Conservation (phyloP, 257 asterid genomes). For the Primulina eburnea region DNA sequence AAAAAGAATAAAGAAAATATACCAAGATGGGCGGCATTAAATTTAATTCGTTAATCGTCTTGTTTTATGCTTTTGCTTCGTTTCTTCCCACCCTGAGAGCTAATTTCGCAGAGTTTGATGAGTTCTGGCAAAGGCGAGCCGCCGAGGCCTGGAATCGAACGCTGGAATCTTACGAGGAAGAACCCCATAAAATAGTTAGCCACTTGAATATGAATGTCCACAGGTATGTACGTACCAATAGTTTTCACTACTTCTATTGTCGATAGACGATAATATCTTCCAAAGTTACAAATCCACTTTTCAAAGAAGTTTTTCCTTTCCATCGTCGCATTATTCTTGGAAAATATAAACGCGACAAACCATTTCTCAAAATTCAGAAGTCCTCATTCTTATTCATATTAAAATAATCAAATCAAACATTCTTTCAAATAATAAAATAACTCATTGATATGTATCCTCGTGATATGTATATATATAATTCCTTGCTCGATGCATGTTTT, state of each 20-base stretch:
- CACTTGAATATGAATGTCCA: conserved; percentile 34
- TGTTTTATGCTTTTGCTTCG: conserved; percentile 29
- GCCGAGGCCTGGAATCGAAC: conserved; percentile 45
- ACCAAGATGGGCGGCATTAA: conserved; percentile 23
- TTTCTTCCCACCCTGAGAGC: conserved; percentile 28
- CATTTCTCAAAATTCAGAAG: too few relatives aligned
- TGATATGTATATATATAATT: not conserved
- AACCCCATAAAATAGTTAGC: conserved; percentile 34
- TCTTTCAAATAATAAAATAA: too few relatives aligned
- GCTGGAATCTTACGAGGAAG: conserved; percentile 37
- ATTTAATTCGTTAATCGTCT: conserved; percentile 14
- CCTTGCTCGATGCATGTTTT: not conserved
- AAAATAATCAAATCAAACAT: too few relatives aligned
- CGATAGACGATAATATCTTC: too few relatives aligned
- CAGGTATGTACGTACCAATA: conserved; percentile 20
- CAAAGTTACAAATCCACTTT: too few relatives aligned
- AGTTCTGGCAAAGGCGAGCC: conserved; percentile 43
- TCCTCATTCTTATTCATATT: too few relatives aligned
- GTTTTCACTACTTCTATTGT: too few relatives aligned
- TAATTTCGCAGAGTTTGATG: conserved; percentile 36
- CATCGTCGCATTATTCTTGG: too few relatives aligned
- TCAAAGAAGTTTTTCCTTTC: too few relatives aligned
- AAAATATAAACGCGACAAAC: too few relatives aligned
- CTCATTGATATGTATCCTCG: too few relatives aligned
- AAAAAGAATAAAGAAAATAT: not conserved